Conservation (phyloP, 768 basidiomycete genomes). For the Chalciporus piperatus region DNA sequence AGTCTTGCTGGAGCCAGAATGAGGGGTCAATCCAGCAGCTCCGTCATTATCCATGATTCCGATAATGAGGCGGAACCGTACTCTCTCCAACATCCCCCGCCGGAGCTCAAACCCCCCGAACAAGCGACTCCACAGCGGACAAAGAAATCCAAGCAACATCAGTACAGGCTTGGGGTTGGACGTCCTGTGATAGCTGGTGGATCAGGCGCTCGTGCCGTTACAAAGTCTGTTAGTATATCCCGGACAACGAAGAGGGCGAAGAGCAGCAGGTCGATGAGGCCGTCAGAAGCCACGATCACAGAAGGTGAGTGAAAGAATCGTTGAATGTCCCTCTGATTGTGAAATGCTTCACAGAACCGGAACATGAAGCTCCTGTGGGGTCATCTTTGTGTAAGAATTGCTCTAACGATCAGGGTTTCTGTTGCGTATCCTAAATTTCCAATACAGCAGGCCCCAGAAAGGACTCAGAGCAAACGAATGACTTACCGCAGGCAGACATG, state of each 20-base stretch:
- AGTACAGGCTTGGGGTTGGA: slow-evolving; percentile 68
- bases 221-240: slow-evolving; percentile 53
- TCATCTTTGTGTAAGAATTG: slow-evolving; percentile 15
- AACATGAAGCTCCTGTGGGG: slow-evolving; percentile 14
- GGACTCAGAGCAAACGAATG: not conserved
- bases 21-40: slow-evolving; percentile 33
- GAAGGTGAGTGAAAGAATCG: slow-evolving; percentile 39
- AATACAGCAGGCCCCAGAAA: slow-evolving; percentile 7
- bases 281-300: slow-evolving; percentile 53
- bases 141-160: slow-evolving; percentile 71
- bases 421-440: not conserved
- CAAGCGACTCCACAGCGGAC: slow-evolving; percentile 38
- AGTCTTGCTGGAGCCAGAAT: slow-evolving; percentile 26
- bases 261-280: slow-evolving; percentile 47
- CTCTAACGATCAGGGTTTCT: not conserved
- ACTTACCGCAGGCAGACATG: slow-evolving; percentile 5
- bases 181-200: slow-evolving; percentile 66
- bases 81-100: slow-evolving; percentile 20
- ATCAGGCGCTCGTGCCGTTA: slow-evolving; percentile 60
- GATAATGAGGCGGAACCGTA: slow-evolving; percentile 42
- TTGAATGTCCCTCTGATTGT: slow-evolving; percentile 5
- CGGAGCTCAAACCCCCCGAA: slow-evolving; percentile 11
- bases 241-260: slow-evolving; percentile 47
- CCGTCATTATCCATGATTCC: slow-evolving; percentile 38
- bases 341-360: slow-evolving; percentile 23